Evolutionary conservation across 331 rosid species (phyloP).

Genomic region (Pyracantha coccinea): DNA sequence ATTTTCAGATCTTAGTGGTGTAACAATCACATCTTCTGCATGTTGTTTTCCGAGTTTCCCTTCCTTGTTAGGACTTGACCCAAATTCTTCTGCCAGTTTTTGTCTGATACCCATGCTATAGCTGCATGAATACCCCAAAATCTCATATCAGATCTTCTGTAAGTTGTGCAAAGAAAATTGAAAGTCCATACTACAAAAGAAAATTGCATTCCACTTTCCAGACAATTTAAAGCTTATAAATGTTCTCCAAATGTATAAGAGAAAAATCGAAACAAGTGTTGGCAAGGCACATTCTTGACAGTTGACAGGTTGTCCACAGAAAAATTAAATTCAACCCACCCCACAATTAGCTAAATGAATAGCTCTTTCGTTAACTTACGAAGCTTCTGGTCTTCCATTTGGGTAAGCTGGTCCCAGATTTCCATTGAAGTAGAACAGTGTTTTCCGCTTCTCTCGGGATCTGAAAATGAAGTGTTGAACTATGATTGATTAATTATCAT

Average conservation of each 20-base stretch:
- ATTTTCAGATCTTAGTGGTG: conserved; percentile 47
- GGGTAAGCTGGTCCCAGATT: conserved; percentile 85
- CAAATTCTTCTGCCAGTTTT: conserved; percentile 77
- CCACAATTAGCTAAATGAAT: conserved; percentile 1
- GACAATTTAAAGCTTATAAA: too few species aligned
- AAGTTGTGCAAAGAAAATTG: neutral
- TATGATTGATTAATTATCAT: neutral
- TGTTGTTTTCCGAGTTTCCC: conserved; percentile 84
- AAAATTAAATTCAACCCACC: neutral
- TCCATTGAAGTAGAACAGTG: conserved; percentile 90
- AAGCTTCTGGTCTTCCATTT: conserved; percentile 64
- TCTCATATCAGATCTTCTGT: conserved; percentile 1
- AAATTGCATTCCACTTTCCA: too few species aligned
- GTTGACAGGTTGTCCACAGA: neutral
- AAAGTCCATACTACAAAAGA: too few species aligned
- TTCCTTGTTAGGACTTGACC: conserved; percentile 76
- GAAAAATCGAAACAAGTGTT: neutral
- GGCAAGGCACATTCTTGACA: neutral
- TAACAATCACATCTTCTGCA: conserved; percentile 63
- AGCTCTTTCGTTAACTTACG: conserved; percentile 50
- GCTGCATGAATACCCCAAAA: conserved; percentile 31
- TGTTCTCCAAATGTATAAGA: too few species aligned
- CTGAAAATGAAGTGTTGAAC: conserved; percentile 38
- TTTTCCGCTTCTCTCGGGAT: conserved; percentile 66
- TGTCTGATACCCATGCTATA: conserved; percentile 96